Conservation (phyloP, 306 rosid genomes). For the Fragaria nilgerrensis region DNA sequence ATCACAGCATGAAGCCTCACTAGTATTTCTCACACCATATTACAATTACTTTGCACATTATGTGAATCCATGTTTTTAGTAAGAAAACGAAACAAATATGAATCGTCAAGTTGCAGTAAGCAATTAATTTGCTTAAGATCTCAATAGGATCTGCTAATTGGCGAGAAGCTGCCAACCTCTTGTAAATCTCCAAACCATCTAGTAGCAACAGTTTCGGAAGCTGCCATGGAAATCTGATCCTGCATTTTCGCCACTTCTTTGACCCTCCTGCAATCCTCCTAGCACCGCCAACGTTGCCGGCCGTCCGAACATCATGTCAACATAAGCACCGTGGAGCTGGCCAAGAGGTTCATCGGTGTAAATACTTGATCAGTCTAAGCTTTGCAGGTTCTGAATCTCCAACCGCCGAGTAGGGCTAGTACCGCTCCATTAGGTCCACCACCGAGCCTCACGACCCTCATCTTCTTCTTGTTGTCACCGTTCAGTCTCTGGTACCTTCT, state of each 20-base stretch:
- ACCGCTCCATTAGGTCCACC: not conserved
- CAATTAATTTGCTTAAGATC: not conserved
- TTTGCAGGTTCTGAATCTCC: constrained; percentile 21
- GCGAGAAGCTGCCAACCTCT: constrained; percentile 35
- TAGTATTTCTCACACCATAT: not conserved
- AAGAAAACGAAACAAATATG: not conserved
- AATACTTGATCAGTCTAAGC: constrained; percentile 6
- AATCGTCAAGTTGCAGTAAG: not conserved
- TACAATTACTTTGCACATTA: not conserved
- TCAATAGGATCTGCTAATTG: constrained; percentile 8
- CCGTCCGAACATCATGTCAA: constrained; percentile 34
- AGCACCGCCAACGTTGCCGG: constrained; percentile 17
- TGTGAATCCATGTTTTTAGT: not conserved
- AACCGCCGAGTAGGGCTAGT: constrained; percentile 10
- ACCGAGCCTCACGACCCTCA: constrained; percentile 17
- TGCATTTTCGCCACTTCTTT: constrained; percentile 26
- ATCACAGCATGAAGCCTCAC: not conserved
- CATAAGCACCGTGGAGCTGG: constrained; percentile 33
- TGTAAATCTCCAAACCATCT: constrained; percentile 37
- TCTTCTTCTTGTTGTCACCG: constrained; percentile 28
- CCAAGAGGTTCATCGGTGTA: constrained; percentile 29
- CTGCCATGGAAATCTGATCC: constrained; percentile 16
- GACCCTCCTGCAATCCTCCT: constrained; percentile 23
- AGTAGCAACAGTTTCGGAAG: constrained; percentile 22
- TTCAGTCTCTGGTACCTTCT: constrained; percentile 37